Conservation (phyloP, 805 yeast species). For the Tanozyma kutaoensis region DNA sequence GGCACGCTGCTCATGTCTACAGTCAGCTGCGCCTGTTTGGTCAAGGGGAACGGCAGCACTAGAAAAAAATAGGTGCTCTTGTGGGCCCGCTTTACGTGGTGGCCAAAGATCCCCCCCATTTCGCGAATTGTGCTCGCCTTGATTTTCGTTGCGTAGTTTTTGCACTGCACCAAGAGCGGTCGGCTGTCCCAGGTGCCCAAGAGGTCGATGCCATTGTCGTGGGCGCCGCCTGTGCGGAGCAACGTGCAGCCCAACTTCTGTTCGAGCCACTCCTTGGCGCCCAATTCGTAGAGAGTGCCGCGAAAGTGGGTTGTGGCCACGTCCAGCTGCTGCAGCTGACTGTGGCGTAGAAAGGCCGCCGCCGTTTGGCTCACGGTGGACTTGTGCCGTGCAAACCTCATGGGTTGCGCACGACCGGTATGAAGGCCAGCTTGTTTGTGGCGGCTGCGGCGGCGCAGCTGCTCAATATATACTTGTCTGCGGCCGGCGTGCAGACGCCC, state of each 20-base stretch:
- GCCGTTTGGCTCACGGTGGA: not conserved
- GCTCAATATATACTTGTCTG: too few species aligned
- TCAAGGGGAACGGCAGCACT: slow-evolving; percentile 32
- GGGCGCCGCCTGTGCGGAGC: slow-evolving; percentile 38
- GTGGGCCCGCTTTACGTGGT: slow-evolving; percentile 13
- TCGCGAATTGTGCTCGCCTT: slow-evolving; percentile 38
- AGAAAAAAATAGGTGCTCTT: slow-evolving; percentile 24
- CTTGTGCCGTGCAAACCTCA: too few species aligned
- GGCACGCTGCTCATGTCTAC: slow-evolving; percentile 34
- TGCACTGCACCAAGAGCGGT: slow-evolving; percentile 35
- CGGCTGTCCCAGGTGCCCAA: slow-evolving; percentile 34
- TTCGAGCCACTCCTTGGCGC: slow-evolving; percentile 25
- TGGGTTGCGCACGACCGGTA: not conserved
- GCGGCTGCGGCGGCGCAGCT: too few species aligned
- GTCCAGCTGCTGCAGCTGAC: not conserved
- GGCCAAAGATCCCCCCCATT: slow-evolving; percentile 35
- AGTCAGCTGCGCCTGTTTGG: slow-evolving; percentile 32
- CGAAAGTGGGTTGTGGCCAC: too few species aligned
- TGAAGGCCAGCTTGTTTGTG: too few species aligned
- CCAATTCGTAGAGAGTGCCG: slow-evolving; percentile 44
- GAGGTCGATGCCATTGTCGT: slow-evolving; percentile 45
- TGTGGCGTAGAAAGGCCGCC: not conserved
- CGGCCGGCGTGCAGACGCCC: too few species aligned
- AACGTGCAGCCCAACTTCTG: slow-evolving; percentile 22
- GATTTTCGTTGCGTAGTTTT: slow-evolving; percentile 30